phyloP scores from a whole-genome alignment of 2,329 filamentous ascomycete genomes.

The Davidsoniella neocaledoniae region DNA sequence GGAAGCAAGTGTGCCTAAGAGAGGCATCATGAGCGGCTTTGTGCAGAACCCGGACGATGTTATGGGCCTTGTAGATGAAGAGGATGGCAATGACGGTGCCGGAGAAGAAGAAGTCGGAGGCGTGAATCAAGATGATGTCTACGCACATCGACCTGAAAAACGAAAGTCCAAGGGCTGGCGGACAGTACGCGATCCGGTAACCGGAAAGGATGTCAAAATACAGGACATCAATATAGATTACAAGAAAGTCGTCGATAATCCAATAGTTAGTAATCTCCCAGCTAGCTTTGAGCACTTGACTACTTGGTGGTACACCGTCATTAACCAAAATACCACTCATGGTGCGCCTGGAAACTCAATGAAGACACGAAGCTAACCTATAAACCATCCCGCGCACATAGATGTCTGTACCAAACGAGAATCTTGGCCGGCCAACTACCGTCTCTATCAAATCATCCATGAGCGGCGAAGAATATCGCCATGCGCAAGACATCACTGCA shows the following conservation, averaged over 20 bases:
- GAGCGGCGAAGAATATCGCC: constrained; percentile 61
- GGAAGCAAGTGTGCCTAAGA: background rate
- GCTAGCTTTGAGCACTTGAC: background rate
- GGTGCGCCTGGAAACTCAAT: background rate
- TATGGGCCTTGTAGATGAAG: background rate
- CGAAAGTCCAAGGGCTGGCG: constrained; percentile 42
- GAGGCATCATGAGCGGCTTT: constrained; percentile 13
- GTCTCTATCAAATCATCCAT: constrained; percentile 56
- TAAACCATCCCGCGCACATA: constrained; percentile 18
- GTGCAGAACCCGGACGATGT: constrained; percentile 21
- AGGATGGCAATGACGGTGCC: constrained; percentile 11
- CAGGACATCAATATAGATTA: constrained; percentile 59
- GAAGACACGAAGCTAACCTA: background rate
- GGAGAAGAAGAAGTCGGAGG: constrained; percentile 17
- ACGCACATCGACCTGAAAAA: constrained; percentile 18
- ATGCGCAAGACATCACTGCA: constrained; percentile 75
- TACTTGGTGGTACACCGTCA: background rate
- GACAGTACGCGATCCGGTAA: constrained; percentile 71
- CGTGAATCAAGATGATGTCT: background rate
- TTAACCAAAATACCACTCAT: background rate
- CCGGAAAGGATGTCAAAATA: constrained; percentile 71
- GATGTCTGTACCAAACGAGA: constrained; percentile 79
- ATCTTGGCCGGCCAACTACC: constrained; percentile 58
- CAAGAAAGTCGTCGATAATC: constrained; percentile 54
- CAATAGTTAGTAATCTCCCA: constrained; percentile 32